Base-by-base conservation (phyloP, 345 rosid species). In the Punica granatum region DNA sequence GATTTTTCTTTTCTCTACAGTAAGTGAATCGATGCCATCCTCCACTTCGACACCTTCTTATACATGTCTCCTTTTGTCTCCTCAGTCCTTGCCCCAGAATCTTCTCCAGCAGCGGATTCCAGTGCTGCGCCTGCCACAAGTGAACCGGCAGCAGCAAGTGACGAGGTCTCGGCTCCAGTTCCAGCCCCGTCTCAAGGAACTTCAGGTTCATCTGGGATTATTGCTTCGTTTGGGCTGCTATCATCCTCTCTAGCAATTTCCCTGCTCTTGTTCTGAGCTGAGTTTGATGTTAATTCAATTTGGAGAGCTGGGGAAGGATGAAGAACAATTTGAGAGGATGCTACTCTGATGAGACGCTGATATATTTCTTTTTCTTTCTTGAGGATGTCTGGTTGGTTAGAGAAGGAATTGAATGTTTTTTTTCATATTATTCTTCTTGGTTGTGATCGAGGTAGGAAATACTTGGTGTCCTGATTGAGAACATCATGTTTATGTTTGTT, bases 91-190 rank as follows among this genome's bases (percentile, higher is more conserved):
- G 26, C 61, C 31, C 61, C 61, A 3, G 34, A 56, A 21, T 33
- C 65, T 16, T 61, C 65, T 19, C 65, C 65, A 34, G 9, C 42
- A 35, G 28, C 65, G 4, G 65, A 61, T n/a, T 16, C 65, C 43
- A 19, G 41, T 6, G n/a, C 65, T 14, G 43, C 44, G 13, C 28
- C 65, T 62, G 34, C 65, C 15, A 19, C 48, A 16, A 30, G 48
- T 28, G 48, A 3, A 63, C 31, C 32, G 37, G 48, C 66, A 9
- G 32, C 66, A 63, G 49, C 66, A 23, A n/a, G 18, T 16, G 66
- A 63, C 48, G 49, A 63, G 30, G 66, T 37, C 13, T 39, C 66
- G 3, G 26, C 66, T 15, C 66, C 66, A 14, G 42, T 12, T 42
- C 32, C 49, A 8, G 25, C 66, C 34, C 49, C 48, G 19, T 9